A percentile compares a stretch with the other conserved stretches of the same genome.
phyloP scores from a whole-genome alignment of 176 grass and related monocot genomes.

The Paspalum notatum region DNA sequence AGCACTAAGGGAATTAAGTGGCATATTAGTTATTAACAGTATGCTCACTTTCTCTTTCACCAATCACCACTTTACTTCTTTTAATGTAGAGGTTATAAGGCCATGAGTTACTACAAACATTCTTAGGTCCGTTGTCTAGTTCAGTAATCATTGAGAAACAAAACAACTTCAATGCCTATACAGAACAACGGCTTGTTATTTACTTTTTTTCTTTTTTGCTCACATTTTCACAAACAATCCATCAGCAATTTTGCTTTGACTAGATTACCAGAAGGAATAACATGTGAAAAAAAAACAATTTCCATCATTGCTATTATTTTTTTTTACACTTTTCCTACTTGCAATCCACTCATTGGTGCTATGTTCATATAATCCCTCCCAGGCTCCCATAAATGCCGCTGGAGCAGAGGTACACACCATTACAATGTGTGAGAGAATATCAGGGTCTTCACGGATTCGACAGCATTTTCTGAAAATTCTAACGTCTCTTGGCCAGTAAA shows the following conservation, averaged over 20 bases:
- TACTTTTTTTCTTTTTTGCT: neutral
- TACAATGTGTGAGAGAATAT: neutral
- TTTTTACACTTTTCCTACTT: neutral
- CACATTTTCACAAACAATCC: neutral
- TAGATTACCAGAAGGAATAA: neutral
- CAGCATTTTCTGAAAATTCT: neutral
- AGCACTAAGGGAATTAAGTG: neutral
- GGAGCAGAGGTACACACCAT: neutral
- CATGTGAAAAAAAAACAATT: neutral
- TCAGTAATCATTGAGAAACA: neutral
- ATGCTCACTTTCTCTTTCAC: neutral
- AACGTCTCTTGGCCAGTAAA: too few species aligned
- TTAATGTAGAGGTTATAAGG: neutral
- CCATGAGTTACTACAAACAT: neutral
- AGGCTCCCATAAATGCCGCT: neutral
- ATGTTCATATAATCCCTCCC: neutral
- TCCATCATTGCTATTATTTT: neutral
- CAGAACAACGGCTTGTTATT: neutral
- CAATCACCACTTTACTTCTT: neutral
- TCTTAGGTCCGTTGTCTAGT: neutral
- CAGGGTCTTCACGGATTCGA: neutral
- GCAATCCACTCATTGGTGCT: neutral
- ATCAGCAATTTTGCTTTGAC: neutral
- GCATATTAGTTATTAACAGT: neutral
- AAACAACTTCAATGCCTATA: neutral